A percentile compares a stretch with the other conserved stretches of the same genome.
phyloP scores from a whole-genome alignment of 2,329 filamentous ascomycete species.

The Pseudocercospora fijiensis region DNA sequence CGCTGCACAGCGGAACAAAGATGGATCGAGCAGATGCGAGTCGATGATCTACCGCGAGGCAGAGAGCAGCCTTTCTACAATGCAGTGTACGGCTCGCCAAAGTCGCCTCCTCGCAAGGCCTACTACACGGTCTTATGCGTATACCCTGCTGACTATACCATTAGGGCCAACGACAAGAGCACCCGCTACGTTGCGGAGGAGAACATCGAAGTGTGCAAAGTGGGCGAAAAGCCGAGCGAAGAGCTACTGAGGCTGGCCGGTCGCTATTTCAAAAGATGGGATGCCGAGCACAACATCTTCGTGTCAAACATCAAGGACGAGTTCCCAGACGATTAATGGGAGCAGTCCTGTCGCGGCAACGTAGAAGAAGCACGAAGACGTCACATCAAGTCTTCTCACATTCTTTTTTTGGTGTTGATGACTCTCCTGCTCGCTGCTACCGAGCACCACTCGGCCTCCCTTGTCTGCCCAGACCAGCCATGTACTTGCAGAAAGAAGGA shows the following conservation, averaged over 20 bases:
- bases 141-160: slow-evolving; percentile 5
- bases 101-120: slow-evolving; percentile 46
- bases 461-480: neutral
- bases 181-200: slow-evolving; percentile 77
- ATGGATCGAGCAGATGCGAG: slow-evolving; percentile 64
- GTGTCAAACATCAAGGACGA: slow-evolving; percentile 80
- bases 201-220: slow-evolving; percentile 64
- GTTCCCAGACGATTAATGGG: slow-evolving; percentile 74
- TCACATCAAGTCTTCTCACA: neutral
- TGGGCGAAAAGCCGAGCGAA: slow-evolving; percentile 47
- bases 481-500: neutral
- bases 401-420: neutral
- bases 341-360: neutral
- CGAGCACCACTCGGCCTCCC: neutral
- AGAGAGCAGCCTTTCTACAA: slow-evolving; percentile 76
- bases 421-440: neutral
- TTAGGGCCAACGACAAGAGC: slow-evolving; percentile 64
- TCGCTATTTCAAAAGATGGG: slow-evolving; percentile 85
- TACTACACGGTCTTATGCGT: slow-evolving; percentile 87
- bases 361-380: no score
- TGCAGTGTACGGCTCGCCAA: slow-evolving; percentile 66
- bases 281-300: slow-evolving; percentile 64
- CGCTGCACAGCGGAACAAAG: slow-evolving; percentile 59
- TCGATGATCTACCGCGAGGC: slow-evolving; percentile 60
- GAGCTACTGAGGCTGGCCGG: slow-evolving; percentile 70